Evolutionary conservation across 192 early-diverging fungal species (phyloP).

Genomic region (Dispira parvispora): DNA sequence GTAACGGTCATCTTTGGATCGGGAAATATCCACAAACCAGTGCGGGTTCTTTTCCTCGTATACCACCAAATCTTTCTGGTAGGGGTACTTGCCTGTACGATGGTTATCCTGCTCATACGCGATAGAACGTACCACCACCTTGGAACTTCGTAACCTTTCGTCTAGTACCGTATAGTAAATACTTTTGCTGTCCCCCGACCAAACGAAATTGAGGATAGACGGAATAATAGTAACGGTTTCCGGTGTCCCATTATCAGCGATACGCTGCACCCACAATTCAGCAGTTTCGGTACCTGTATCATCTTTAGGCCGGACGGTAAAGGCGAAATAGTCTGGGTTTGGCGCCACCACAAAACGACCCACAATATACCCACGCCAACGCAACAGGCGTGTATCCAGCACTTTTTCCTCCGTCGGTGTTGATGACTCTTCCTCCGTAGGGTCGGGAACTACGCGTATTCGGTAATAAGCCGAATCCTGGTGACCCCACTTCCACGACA

Average conservation of each 20-base stretch:
- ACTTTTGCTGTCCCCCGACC: slow-evolving; percentile 35
- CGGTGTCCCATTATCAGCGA: slow-evolving; percentile 8
- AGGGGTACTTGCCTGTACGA: neutral
- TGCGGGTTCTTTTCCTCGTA: slow-evolving; percentile 45
- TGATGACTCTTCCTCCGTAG: neutral
- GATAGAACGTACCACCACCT: slow-evolving; percentile 22
- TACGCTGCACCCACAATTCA: slow-evolving; percentile 17
- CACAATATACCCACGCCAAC: slow-evolving; percentile 9
- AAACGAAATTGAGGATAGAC: slow-evolving; percentile 39
- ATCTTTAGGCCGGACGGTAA: neutral
- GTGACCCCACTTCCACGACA: neutral
- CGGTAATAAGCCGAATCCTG: slow-evolving; percentile 7
- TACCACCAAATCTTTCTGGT: slow-evolving; percentile 27
- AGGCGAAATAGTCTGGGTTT: slow-evolving; percentile 9
- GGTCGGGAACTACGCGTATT: neutral
- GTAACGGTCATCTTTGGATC: slow-evolving; percentile 51
- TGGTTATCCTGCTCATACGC: slow-evolving; percentile 10
- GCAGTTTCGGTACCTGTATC: slow-evolving; percentile 17
- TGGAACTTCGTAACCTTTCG: slow-evolving; percentile 46
- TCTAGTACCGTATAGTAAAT: slow-evolving; percentile 54
- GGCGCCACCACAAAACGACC: slow-evolving; percentile 6
- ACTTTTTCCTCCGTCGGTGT: neutral
- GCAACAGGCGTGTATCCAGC: slow-evolving; percentile 10
- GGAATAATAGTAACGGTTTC: slow-evolving; percentile 13
- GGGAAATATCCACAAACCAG: slow-evolving; percentile 58